Base-by-base conservation (phyloP, 2,329 filamentous ascomycete genomes). In the Penicillium sp. region DNA sequence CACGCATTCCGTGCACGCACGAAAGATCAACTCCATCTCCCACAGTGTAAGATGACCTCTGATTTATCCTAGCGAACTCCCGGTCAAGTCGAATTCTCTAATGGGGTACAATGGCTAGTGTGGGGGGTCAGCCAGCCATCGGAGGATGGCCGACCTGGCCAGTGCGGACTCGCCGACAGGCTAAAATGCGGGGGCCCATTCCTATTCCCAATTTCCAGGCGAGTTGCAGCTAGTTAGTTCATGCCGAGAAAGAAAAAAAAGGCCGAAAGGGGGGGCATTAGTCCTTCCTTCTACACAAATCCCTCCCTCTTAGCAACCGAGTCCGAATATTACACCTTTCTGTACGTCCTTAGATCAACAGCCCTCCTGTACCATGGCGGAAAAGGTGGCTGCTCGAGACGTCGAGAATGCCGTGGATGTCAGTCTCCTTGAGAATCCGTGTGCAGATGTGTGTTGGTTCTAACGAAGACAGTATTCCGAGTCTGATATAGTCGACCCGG, bases 121-220 rank as follows among this genome's bases (percentile, higher is more conserved):
- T 22, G 30, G 30, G 30, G 30, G 30, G 7, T 33, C 30, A 33
- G 30, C 30, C 4, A 8, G 30, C 30, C 30, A 6, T 33, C 30
- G 30, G 30, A 33, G 30, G 30, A 33, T 33, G 30, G 30, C 30
- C 30, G 30, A 33, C 30, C 30, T 33, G 30, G 30, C 30, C 30
- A 33, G 30, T 33, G 30, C 30, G 30, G 30, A 33, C 10, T 33
- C 30, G 30, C 30, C 10, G 37, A 40, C 33, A 22, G 11, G 43
- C 7, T 13, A 25, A 60, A 63, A 62, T 66, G 66, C 61, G 66
- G 66, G 66, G 65, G 55, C 52, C 45, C 45, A 52, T 56, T 55
- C 59, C 42, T 40, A 35, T 33, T 10, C n/a, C 37, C 37, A 14
- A 38, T 2, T 22, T 4, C 33, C 33, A 19, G 56, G 60, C 54